Evolutionary conservation across 805 yeast genomes (phyloP), one percentile per base, ranked within the genome.

Genomic region (Ogataea methanolica): DNA sequence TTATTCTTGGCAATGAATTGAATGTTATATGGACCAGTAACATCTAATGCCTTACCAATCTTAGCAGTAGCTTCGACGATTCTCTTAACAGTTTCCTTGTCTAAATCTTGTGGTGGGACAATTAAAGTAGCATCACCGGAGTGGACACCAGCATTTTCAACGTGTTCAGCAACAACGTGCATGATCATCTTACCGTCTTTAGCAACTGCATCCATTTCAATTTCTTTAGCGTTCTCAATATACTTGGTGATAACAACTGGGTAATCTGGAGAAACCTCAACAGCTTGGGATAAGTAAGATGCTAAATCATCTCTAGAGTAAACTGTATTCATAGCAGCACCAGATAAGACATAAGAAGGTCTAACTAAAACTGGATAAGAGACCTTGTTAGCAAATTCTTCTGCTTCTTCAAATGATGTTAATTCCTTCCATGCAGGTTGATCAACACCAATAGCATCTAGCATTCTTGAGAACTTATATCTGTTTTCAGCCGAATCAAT

Each of bases 351-450:
- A 65, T 92, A 92, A 22, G 97, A 91, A 31, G 99, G 99, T 75
- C 99, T 88, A 44, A 92, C 98, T 58, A 92, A 75, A 36, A 92
- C 98, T 43, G 99, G 99, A 69, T 89, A 92, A 34, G 89, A 78
- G 46, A 89, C 98, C 64, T 80, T 83, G 42, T 88, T 85, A 49
- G 98, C 97, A 65, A 92, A 92, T 39, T 73, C 82, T 67, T 88
- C 95, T 50, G 99, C 98, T 69, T 92, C 98, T 36, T 77, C 88
- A 49, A 89, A 76, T 22, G 96, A 88, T 35, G 98, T 90, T 60
- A 92, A 79, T 70, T 92, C 99, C 70, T 91, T 92, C 99, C 99
- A 92, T 36, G 97, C 96, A 39, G 99, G 99, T 73, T 92, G 99
- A 72, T 92, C 99, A 54, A 92, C 97, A 47, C 96, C 96, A 62